phyloP scores from a whole-genome alignment of 139 green algal genomes.

The Chlorella sorokiniana region DNA sequence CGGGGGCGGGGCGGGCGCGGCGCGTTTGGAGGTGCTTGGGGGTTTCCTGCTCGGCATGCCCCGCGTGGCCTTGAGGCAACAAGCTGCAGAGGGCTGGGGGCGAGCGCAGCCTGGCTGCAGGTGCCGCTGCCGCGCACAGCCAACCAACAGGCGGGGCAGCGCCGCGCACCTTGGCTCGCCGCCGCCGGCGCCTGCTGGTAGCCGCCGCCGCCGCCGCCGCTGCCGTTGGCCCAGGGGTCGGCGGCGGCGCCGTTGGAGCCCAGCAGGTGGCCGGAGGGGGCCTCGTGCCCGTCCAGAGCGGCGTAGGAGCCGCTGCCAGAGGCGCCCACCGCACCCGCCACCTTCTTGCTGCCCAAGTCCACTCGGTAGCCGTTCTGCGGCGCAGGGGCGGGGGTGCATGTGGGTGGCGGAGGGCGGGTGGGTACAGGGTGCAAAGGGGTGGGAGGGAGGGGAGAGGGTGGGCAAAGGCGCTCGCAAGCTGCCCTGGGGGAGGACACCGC shows the following conservation, averaged over 20 bases:
- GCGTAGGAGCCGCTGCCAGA: background rate
- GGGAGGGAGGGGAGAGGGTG: background rate
- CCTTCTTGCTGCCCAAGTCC: constrained; percentile 50
- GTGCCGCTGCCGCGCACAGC: background rate
- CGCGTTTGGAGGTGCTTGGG: too few species aligned
- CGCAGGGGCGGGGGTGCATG: background rate
- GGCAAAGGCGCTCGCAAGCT: too few species aligned
- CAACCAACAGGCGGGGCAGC: background rate
- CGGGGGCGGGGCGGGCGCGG: background rate
- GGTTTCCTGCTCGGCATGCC: too few species aligned
- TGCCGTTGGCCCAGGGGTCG: background rate
- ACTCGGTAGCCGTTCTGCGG: constrained; percentile 55
- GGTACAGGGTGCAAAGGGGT: background rate
- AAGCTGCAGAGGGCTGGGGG: background rate
- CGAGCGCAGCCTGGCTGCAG: background rate
- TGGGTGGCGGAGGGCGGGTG: background rate
- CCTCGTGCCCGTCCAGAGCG: background rate
- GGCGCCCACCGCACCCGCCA: background rate
- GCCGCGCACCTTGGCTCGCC: background rate
- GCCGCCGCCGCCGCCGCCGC: background rate
- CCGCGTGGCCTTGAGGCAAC: background rate
- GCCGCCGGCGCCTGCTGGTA: background rate
- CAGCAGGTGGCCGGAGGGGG: background rate
- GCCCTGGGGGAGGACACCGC: too few species aligned
- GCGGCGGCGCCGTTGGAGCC: background rate